phyloP scores from a whole-genome alignment of 352 stramenopile species.

The Saprolegnia diclina region DNA sequence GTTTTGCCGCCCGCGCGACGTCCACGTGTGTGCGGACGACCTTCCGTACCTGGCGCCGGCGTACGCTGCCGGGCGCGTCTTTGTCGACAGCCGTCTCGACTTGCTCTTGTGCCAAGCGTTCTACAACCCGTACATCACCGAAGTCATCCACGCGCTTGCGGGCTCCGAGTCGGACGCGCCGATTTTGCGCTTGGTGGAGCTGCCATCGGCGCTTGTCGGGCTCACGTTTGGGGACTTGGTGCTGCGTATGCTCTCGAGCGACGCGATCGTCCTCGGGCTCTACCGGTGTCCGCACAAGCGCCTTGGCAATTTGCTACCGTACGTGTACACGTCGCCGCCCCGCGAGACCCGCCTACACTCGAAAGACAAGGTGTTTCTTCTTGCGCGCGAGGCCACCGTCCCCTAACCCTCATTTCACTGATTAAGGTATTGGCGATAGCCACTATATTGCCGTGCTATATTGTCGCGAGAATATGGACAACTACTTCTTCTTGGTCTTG shows the following conservation, averaged over 20 bases:
- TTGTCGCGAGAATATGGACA: background rate
- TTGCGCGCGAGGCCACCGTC: slow-evolving; percentile 23
- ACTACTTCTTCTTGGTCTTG: slow-evolving; percentile 32
- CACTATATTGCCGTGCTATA: too few relatives aligned
- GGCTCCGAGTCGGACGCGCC: slow-evolving; percentile 31
- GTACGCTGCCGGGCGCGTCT: slow-evolving; percentile 52
- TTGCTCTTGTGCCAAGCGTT: slow-evolving; percentile 63
- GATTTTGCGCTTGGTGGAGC: slow-evolving; percentile 34
- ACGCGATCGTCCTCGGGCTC: slow-evolving; percentile 44
- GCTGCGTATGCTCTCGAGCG: slow-evolving; percentile 34
- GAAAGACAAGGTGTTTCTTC: slow-evolving; percentile 51
- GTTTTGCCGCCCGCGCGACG: slow-evolving; percentile 36
- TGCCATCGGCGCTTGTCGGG: slow-evolving; percentile 35
- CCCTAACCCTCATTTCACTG: background rate
- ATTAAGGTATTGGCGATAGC: background rate
- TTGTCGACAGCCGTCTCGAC: slow-evolving; percentile 56
- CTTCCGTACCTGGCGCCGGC: slow-evolving; percentile 46
- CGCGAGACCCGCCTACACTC: slow-evolving; percentile 37
- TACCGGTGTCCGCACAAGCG: slow-evolving; percentile 34
- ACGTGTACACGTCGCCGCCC: slow-evolving; percentile 52
- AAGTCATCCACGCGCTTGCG: slow-evolving; percentile 46
- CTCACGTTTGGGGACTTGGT: slow-evolving; percentile 42
- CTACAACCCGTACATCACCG: slow-evolving; percentile 65
- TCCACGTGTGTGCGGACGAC: slow-evolving; percentile 38
- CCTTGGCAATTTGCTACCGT: slow-evolving; percentile 44